Evolutionary conservation across 257 asterid genomes (phyloP).

Genomic region (Vinca minor): DNA sequence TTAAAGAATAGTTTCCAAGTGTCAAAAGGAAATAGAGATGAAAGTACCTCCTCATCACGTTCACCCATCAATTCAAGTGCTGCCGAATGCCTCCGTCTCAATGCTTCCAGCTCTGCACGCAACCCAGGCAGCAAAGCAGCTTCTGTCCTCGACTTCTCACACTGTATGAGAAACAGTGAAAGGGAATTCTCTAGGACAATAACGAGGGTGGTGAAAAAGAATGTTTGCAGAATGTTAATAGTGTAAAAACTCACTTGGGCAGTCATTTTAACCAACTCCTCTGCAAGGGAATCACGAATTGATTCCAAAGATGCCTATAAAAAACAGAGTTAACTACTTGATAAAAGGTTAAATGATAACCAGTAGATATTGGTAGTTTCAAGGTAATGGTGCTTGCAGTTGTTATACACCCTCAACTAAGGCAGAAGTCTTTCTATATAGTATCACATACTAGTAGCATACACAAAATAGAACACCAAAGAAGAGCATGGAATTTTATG

Average conservation of each 20-base stretch:
- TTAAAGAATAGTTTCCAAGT: no score
- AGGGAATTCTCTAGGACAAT: background rate
- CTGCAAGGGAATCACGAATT: constrained; percentile 95
- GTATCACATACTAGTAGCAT: no score
- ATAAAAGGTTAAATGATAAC: constrained; percentile 3
- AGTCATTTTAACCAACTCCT: constrained; percentile 94
- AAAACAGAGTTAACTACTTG: constrained; percentile 11
- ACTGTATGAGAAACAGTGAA: constrained; percentile 28
- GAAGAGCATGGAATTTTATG: background rate
- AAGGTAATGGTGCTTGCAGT: background rate
- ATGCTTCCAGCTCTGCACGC: constrained; percentile 89
- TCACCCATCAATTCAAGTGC: constrained; percentile 99
- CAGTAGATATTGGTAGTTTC: background rate
- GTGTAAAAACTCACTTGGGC: constrained; percentile 55
- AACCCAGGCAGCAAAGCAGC: constrained; percentile 77
- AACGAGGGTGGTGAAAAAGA: background rate
- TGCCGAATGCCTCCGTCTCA: constrained; percentile 87
- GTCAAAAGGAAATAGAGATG: background rate
- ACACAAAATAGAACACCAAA: background rate
- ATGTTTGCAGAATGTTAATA: background rate
- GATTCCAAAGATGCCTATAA: constrained; percentile 91
- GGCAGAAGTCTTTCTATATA: background rate
- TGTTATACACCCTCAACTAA: no score
- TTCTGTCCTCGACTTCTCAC: constrained; percentile 75
- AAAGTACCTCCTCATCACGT: constrained; percentile 93